Evolutionary conservation across 208 protist species (phyloP).

Genomic region (Leishmania tropica): DNA sequence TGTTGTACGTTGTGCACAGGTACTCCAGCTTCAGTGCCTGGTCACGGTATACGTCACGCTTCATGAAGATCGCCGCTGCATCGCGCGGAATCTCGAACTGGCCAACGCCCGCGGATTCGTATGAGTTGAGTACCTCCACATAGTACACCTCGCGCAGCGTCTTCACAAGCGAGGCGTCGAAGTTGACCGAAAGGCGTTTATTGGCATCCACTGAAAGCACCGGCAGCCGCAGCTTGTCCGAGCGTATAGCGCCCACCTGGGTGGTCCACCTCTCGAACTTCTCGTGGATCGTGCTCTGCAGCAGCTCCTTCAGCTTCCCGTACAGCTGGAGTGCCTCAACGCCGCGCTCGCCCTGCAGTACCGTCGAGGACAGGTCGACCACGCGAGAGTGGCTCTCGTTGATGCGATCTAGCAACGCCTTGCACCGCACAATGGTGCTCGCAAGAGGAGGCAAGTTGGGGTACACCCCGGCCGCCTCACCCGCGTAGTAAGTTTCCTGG

Average conservation of each 20-base stretch:
- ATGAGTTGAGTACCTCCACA: constrained; percentile 93
- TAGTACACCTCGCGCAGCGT: constrained; percentile 97
- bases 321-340: constrained; percentile 84
- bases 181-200: constrained; percentile 92
- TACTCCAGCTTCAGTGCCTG: constrained; percentile 94
- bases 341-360: constrained; percentile 88
- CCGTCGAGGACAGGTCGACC: constrained; percentile 57
- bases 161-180: constrained; percentile 95
- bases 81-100: constrained; percentile 86
- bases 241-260: constrained; percentile 86
- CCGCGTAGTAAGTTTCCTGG: constrained; percentile 93
- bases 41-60: constrained; percentile 90
- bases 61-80: constrained; percentile 88
- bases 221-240: constrained; percentile 95
- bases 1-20: constrained; percentile 95
- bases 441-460: constrained; percentile 94
- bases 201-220: constrained; percentile 80
- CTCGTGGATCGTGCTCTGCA: constrained; percentile 78
- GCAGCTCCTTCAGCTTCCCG: constrained; percentile 63
- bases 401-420: constrained; percentile 95
- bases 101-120: constrained; percentile 51
- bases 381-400: constrained; percentile 89
- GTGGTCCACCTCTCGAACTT: constrained; percentile 91
- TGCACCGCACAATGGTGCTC: constrained; percentile 91
- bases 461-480: constrained; percentile 78